Conservation (phyloP, 1,284 basidiomycete species). For the Leucoagaricus sp. region DNA sequence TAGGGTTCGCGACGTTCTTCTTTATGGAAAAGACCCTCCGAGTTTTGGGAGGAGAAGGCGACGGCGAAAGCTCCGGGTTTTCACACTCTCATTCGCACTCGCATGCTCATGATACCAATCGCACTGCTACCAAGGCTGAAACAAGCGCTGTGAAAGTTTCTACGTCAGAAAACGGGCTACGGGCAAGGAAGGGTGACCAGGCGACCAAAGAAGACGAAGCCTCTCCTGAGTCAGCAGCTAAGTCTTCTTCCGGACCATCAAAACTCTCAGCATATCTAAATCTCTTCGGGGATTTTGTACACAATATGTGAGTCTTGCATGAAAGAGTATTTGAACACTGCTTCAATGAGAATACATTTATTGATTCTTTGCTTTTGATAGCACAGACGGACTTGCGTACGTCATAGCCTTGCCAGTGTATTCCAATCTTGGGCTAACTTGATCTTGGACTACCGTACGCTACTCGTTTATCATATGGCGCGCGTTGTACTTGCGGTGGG, state of each 20-base stretch:
- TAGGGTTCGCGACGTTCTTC: conserved; percentile 86
- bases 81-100: conserved; percentile 57
- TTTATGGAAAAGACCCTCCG: conserved; percentile 89
- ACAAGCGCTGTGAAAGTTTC: conserved; percentile 34
- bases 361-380: conserved; percentile 12
- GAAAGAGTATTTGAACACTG: conserved; percentile 10
- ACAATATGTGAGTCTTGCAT: conserved; percentile 67
- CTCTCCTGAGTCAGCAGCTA: conserved; percentile 24
- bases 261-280: conserved; percentile 89
- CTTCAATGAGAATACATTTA: background rate
- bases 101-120: conserved; percentile 19
- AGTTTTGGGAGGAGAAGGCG: conserved; percentile 69
- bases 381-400: conserved; percentile 85
- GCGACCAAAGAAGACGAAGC: conserved; percentile 14
- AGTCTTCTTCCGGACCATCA: conserved; percentile 52
- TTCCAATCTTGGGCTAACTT: conserved; percentile 13
- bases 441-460: conserved; percentile 2
- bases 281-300: conserved; percentile 88
- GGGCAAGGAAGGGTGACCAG: conserved; percentile 33
- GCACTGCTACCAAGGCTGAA: conserved; percentile 18
- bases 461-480: background rate
- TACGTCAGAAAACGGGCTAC: conserved; percentile 36
- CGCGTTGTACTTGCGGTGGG: background rate
- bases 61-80: conserved; percentile 52
- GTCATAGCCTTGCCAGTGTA: conserved; percentile 30